Percentiles rank a stretch among this genome's conserved stretches.
Evolutionary conservation across 2,329 filamentous ascomycete genomes (phyloP).

Genomic region (Onygena corvina): DNA sequence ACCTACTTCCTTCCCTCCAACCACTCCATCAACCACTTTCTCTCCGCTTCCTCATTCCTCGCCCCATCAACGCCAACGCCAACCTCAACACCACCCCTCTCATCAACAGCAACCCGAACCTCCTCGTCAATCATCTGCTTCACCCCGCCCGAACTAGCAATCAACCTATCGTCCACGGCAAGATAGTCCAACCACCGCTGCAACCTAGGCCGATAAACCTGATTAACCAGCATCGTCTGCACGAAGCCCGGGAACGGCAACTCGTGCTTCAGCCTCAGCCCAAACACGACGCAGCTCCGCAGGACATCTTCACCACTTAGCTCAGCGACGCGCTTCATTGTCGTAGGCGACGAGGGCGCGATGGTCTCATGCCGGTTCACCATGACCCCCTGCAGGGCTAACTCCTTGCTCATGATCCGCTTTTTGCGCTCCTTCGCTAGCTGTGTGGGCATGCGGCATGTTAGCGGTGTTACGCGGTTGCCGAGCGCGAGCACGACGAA

Average conservation of each 20-base stretch:
- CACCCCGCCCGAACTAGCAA: conserved; percentile 52
- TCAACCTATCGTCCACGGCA: conserved; percentile 56
- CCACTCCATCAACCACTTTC: conserved; percentile 30
- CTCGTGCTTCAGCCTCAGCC: conserved; percentile 24
- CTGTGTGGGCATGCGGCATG: conserved; percentile 73
- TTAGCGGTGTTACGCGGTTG: conserved; percentile 59
- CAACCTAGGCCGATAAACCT: conserved; percentile 45
- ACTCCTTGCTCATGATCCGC: conserved; percentile 36
- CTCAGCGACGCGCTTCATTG: conserved; percentile 9
- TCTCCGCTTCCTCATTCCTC: conserved; percentile 23
- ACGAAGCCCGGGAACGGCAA: conserved; percentile 13
- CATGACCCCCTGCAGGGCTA: conserved; percentile 20
- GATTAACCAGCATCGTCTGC: conserved; percentile 31
- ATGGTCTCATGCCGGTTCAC: conserved; percentile 12
- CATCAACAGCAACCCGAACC: conserved; percentile 56
- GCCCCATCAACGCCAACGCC: conserved; percentile 16
- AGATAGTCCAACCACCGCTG: conserved; percentile 50
- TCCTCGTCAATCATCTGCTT: conserved; percentile 50
- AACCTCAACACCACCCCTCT: conserved; percentile 45
- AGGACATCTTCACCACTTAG: conserved; percentile 21
- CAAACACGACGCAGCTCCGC: conserved; percentile 27
- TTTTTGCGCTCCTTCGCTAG: conserved; percentile 44
- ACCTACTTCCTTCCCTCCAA: conserved; percentile 15
- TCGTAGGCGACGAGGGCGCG: conserved; percentile 1
- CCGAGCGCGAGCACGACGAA: conserved; percentile 60